phyloP scores from a whole-genome alignment of 495 filamentous ascomycete species.

The Beverwykella pulmonaria region DNA sequence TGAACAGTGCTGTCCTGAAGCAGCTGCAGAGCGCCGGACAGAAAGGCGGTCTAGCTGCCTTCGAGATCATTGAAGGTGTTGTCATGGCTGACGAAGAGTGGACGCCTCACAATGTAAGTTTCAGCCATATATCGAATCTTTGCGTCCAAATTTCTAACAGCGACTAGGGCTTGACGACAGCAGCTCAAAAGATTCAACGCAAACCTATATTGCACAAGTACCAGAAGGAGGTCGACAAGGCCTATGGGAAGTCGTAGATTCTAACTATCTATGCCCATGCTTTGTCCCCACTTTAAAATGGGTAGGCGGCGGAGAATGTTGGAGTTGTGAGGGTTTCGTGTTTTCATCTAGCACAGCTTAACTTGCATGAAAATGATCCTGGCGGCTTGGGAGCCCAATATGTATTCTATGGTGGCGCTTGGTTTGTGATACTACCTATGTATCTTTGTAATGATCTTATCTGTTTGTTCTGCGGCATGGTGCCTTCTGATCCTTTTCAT shows the following conservation, averaged over 20 bases:
- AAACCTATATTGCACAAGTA: slow-evolving; percentile 67
- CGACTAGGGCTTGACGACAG: slow-evolving; percentile 63
- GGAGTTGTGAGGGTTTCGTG: neutral
- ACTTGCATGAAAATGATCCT: neutral
- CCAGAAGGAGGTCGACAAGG: slow-evolving; percentile 64
- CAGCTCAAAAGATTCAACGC: slow-evolving; percentile 78
- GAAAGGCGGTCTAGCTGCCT: slow-evolving; percentile 74
- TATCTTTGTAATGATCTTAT: neutral
- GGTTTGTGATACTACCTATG: neutral
- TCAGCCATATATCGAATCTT: neutral
- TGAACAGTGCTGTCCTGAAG: slow-evolving; percentile 76
- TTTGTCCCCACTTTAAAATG: neutral
- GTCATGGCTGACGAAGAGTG: slow-evolving; percentile 95
- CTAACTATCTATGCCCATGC: neutral
- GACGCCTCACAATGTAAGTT: slow-evolving; percentile 92
- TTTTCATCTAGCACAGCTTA: neutral
- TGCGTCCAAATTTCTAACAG: slow-evolving; percentile 37
- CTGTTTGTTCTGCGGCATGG: neutral
- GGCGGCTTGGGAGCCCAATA: neutral
- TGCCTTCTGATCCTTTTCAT: neutral
- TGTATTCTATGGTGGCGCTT: neutral
- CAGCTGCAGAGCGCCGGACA: slow-evolving; percentile 78
- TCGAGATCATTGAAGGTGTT: slow-evolving; percentile 92
- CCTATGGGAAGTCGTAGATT: slow-evolving; percentile 46
- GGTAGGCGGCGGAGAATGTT: neutral